Percentiles rank a stretch among this genome's conserved stretches.
These are phyloP conservation scores for Fusarium pseudonygamai DNA, from an alignment of 2,329 filamentous ascomycete genomes.

Conservation along the genomic window DNA sequence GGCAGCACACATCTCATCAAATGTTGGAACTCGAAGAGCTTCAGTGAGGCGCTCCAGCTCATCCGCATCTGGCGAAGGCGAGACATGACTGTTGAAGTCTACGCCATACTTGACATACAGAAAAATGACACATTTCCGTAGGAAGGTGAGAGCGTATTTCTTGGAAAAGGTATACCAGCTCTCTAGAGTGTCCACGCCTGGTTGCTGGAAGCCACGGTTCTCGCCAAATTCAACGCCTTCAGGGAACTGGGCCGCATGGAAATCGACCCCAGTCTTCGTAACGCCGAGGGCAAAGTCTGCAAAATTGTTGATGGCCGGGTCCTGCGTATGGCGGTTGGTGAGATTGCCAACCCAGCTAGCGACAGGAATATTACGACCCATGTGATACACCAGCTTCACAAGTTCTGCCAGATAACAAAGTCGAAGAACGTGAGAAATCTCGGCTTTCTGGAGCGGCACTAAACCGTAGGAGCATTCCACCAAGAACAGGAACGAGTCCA, in stretches of 20 bases:
- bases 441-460: conserved; percentile 72
- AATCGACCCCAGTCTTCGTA: conserved; percentile 56
- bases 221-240: conserved; percentile 42
- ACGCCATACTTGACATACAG: conserved; percentile 90
- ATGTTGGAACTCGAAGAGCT: conserved; percentile 76
- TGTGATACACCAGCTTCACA: conserved; percentile 77
- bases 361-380: conserved; percentile 63
- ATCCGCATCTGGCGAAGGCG: conserved; percentile 70
- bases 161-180: conserved; percentile 70
- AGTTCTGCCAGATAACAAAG: conserved; percentile 93
- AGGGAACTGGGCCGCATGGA: conserved; percentile 46
- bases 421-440: conserved; percentile 81
- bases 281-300: conserved; percentile 63
- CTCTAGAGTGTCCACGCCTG: conserved; percentile 61
- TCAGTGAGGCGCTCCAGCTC: conserved; percentile 86
- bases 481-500: conserved; percentile 83
- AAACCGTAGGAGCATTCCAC: conserved; percentile 80
- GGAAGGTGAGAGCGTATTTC: conserved; percentile 88
- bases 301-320: conserved; percentile 63
- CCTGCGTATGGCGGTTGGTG: conserved; percentile 53
- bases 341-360: conserved; percentile 60
- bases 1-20: conserved; percentile 79
- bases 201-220: conserved; percentile 64
- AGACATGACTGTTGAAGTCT: conserved; percentile 79
- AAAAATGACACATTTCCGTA: conserved; percentile 85